Evolutionary conservation across 2,329 filamentous ascomycete species (phyloP).

Genomic region (Apiospora phragmitis): DNA sequence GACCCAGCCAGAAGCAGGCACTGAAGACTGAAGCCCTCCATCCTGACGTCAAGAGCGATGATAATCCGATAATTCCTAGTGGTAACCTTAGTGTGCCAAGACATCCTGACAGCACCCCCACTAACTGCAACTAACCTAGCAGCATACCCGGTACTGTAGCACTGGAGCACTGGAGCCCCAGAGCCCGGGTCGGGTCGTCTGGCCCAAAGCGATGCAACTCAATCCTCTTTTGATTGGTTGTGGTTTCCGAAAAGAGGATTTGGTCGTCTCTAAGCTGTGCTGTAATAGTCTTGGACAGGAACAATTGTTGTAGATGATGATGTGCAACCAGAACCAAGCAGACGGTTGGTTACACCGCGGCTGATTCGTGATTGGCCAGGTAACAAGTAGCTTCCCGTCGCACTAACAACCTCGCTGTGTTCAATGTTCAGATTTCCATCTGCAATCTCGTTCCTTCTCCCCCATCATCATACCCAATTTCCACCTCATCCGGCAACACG

Average conservation of each 20-base stretch:
- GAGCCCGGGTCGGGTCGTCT: background rate
- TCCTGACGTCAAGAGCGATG: background rate
- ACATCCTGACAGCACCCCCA: background rate
- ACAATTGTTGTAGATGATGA: too few relatives aligned
- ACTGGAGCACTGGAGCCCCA: too few relatives aligned
- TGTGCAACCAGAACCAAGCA: too few relatives aligned
- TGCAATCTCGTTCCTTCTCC: too few relatives aligned
- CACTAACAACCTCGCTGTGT: too few relatives aligned
- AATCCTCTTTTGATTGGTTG: background rate
- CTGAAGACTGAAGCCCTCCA: background rate
- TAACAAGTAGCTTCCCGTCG: too few relatives aligned
- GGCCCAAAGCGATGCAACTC: background rate
- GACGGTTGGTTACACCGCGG: background rate
- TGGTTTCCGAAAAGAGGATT: background rate
- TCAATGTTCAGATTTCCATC: too few relatives aligned
- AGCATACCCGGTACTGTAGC: too few relatives aligned
- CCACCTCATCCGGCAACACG: too few relatives aligned
- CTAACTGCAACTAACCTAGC: background rate
- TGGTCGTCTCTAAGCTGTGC: too few relatives aligned
- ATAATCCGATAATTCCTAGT: background rate
- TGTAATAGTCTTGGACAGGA: too few relatives aligned
- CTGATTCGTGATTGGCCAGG: background rate
- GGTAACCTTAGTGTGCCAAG: background rate
- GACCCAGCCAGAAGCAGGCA: background rate
- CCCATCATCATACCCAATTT: too few relatives aligned